A percentile compares a stretch with the other conserved stretches of the same genome.
These are phyloP conservation scores for Phytophthora brassicae DNA, from an alignment of 352 stramenopile genomes.

Conservation along the genomic window DNA sequence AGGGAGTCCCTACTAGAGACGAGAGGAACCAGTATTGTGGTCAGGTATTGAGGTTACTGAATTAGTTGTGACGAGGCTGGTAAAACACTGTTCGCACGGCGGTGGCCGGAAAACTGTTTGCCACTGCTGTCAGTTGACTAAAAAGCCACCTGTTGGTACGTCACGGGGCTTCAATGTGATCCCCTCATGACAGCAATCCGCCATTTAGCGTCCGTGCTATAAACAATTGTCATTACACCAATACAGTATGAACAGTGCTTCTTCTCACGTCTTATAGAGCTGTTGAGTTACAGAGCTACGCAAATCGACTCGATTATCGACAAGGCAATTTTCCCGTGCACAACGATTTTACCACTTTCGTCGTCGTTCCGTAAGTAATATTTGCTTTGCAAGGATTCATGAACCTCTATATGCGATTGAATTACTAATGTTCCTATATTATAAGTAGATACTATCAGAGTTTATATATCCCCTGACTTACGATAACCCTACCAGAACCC, in stretches of 20 bases:
- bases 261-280: background rate
- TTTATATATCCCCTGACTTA: background rate
- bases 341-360: conserved; percentile 13
- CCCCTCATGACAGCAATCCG: conserved; percentile 8
- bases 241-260: background rate
- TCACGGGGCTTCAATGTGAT: conserved; percentile 22
- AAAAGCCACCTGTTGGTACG: background rate
- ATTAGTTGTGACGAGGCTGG: no score
- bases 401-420: background rate
- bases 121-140: no score
- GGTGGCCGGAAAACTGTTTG: no score
- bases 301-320: no score
- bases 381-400: background rate
- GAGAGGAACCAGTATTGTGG: no score
- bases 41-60: no score
- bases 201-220: background rate
- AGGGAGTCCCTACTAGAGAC: no score
- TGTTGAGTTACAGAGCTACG: no score
- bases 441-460: background rate
- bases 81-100: no score
- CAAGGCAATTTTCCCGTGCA: background rate
- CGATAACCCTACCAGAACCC: background rate
- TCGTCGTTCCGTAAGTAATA: conserved; percentile 17
- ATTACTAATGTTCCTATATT: no score
- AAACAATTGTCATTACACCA: no score